Base-by-base conservation (phyloP, 768 basidiomycete genomes). In the Mycena galericulata region DNA sequence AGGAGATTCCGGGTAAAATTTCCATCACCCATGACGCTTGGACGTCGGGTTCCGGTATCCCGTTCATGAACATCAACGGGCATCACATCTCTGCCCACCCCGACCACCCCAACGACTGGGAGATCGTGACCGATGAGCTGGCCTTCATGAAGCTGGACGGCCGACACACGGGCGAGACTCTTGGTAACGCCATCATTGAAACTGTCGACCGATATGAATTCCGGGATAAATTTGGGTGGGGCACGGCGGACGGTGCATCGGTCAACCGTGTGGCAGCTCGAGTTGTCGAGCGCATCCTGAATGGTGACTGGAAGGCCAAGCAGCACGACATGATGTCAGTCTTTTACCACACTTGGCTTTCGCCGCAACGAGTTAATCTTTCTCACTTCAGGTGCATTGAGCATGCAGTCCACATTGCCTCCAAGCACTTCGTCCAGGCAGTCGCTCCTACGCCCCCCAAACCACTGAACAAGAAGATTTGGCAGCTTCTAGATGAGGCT, bases 1-100 rank as follows among this genome's bases (percentile, higher is more conserved):
- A 46, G 45, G 6, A 10, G 10, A 22, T 46, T 24, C 45, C 45
- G 4, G 17, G 45, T 7, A 4, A 6, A 4, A 26, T 22, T 4
- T 6, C 6, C 22, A 17, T 70, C 17, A 74, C 62, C 2, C 70
- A 73, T 14, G 67, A 74, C 58, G 49, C 53, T 17, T 66, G 73
- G 73, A 68, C 47, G 36, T 73, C 67, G 8, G 60, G 51, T 22
- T 56, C 57, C 15, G 59, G 72, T 12, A 65, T 71, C 15, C 72
- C 72, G 2, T 68, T 70, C 49, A 22, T 74, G 18, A 73, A 66
- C 10, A 45, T 74, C 14, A 72, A 72, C 18, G 66, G 62, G 12
- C 68, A 72, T 41, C 70, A 73, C 62, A 64, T 72, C 36, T 27
- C 2, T 18, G 40, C 54, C 15, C 47, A 36, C 17, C 20, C 43